Base-by-base conservation (phyloP, 2,329 filamentous ascomycete species). In the Colletotrichum tropicicola region DNA sequence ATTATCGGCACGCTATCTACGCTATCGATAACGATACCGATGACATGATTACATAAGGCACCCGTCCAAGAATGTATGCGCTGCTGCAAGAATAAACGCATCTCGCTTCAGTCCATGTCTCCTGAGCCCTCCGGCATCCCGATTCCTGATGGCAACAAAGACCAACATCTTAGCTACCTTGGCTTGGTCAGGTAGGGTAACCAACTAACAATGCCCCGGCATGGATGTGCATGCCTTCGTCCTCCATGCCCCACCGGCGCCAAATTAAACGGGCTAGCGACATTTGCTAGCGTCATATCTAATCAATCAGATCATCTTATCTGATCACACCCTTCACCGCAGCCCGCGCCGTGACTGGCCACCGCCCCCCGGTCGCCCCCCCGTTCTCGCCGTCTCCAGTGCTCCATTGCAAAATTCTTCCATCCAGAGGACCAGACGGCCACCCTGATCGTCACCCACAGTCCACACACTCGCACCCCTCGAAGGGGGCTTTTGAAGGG, bases 231-330 rank as follows among this genome's bases (percentile, higher is more conserved):
- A 21, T 15, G 35, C n/a, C n/a, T n/a, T n/a, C n/a, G n/a, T n/a
- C 37, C 37, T 6, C n/a, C 13, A 8, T 19, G 17, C 13, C 19
- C 28, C n/a, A 12, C 45, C 35, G 25, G 28, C 7, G 23, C 43
- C 45, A 52, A 52, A 59, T 63, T 52, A 52, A 32, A 57, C 45
- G 30, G 54, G 59, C 30, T 59, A 63, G 54, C 47, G 59, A 52
- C 47, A 52, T 47, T 48, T 37, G 30, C 54, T 63, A 59, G 59
- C 59, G 59, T 59, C 59, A 59, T 63, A 63, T 63, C 54, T 63
- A 63, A 63, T 63, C 59, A 63, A 63, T 63, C 59, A 63, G 59
- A 59, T 59, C 59, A 63, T 63, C 59, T 63, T 63, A 63, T 63
- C 59, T 63, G 59, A 63, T 63, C 59, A 63, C 54, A 53, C 45